These are phyloP conservation scores for Cutaneotrichosporon mucoides DNA, from an alignment of 1,284 basidiomycete species.

Conservation along the genomic window DNA sequence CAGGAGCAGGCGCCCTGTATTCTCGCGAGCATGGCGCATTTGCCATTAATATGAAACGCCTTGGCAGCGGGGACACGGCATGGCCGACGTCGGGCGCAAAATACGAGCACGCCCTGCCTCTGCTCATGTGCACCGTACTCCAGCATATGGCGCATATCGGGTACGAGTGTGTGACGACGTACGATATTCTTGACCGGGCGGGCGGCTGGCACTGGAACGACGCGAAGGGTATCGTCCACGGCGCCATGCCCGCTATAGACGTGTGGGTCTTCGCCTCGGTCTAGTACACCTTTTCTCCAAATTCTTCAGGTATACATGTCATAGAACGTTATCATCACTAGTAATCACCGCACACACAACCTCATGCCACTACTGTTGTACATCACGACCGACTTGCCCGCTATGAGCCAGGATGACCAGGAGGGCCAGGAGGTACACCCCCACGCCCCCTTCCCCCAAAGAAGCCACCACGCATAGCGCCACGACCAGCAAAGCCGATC, in stretches of 20 bases:
- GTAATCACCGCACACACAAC: background rate
- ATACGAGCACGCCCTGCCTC: background rate
- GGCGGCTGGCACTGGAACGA: background rate
- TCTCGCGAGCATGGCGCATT: background rate
- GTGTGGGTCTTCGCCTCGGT: background rate
- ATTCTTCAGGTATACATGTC: no score
- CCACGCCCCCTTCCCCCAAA: background rate
- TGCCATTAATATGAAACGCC: background rate
- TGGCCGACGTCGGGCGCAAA: background rate
- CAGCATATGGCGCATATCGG: background rate
- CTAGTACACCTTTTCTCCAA: background rate
- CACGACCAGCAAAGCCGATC: conserved; percentile 20
- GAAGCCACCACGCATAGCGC: conserved; percentile 8
- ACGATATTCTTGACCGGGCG: background rate
- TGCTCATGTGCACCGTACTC: background rate
- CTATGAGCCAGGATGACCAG: background rate
- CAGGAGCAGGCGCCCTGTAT: background rate
- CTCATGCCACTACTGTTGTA: conserved; percentile 1
- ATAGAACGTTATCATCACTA: no score
- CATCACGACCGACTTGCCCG: background rate
- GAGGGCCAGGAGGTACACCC: background rate
- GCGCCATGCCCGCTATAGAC: background rate
- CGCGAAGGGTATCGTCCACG: background rate
- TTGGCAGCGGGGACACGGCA: background rate
- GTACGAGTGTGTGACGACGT: conserved; percentile 1